Percentiles rank a stretch among this genome's conserved stretches.
Evolutionary conservation across 2,329 filamentous ascomycete genomes (phyloP).

Genomic region (Fusarium sp.): DNA sequence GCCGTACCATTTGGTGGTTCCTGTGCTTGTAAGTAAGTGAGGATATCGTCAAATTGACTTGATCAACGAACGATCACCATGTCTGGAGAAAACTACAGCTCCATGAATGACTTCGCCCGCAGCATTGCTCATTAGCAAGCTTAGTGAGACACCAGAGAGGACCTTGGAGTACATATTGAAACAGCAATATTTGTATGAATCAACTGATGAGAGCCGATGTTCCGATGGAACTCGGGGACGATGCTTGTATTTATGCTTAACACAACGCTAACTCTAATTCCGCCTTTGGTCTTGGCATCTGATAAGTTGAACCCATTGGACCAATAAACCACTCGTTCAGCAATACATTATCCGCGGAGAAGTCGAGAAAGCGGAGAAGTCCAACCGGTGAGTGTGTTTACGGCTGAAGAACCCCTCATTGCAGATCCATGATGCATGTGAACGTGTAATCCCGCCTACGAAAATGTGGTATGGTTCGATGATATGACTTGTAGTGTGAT

Average conservation of each 20-base stretch:
- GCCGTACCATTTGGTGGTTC: conserved; percentile 54
- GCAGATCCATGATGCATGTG: no score
- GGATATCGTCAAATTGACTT: neutral
- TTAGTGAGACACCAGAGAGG: conserved; percentile 10
- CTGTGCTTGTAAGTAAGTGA: conserved; percentile 38
- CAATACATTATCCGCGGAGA: neutral
- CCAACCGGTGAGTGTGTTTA: neutral
- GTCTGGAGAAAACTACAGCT: conserved; percentile 53
- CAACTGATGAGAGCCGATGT: neutral
- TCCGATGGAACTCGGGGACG: conserved; percentile 1
- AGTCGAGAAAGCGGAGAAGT: neutral
- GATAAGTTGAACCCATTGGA: neutral
- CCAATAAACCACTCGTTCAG: conserved; percentile 4
- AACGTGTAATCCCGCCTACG: no score
- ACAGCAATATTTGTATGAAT: neutral
- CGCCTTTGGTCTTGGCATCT: conserved; percentile 4
- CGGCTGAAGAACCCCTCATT: neutral
- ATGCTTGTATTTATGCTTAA: conserved; percentile 35
- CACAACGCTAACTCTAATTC: conserved; percentile 5
- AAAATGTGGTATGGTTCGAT: neutral
- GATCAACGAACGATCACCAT: conserved; percentile 52
- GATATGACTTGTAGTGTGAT: neutral
- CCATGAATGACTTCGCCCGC: conserved; percentile 53
- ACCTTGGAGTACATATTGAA: conserved; percentile 16
- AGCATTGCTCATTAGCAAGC: conserved; percentile 15